Conservation (phyloP, 331 rosid species). For the Malus hybrid region DNA sequence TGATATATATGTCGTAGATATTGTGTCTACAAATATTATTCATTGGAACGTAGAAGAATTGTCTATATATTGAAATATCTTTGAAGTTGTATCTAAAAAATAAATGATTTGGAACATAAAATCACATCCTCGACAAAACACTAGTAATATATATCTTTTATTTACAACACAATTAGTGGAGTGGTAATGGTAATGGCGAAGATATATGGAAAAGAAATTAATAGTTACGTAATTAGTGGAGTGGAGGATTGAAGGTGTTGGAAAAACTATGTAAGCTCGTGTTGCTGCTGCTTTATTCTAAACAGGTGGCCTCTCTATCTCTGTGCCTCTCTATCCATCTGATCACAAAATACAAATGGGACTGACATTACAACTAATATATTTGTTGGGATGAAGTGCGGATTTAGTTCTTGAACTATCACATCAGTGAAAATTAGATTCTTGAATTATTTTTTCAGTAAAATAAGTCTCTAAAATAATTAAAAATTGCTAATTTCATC, state of each 20-base stretch:
- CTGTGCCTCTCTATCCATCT: not conserved
- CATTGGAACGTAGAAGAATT: too few relatives aligned
- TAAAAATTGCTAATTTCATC: too few relatives aligned
- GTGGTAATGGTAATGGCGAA: not conserved
- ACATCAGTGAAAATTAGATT: too few relatives aligned
- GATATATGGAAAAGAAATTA: not conserved
- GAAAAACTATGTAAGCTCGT: slow-evolving; percentile 9
- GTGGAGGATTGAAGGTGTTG: slow-evolving; percentile 8
- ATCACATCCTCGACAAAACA: not conserved
- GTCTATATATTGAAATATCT: not conserved
- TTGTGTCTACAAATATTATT: not conserved
- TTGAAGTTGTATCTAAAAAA: not conserved
- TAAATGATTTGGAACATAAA: not conserved
- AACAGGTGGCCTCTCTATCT: not conserved
- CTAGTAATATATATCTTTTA: not conserved
- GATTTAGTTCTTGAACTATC: too few relatives aligned
- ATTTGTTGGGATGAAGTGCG: not conserved
- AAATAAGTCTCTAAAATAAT: too few relatives aligned
- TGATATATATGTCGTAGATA: too few relatives aligned
- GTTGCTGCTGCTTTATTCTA: slow-evolving; percentile 15
- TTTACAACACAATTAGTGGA: too few relatives aligned
- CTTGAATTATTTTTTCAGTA: too few relatives aligned
- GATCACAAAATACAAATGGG: not conserved
- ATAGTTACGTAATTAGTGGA: not conserved
- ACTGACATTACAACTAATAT: slow-evolving; percentile 9